Evolutionary conservation across 225 moss, liverwort and hornwort species (phyloP), one percentile per base, ranked within the genome.

Genomic region (Neckera pumila): DNA sequence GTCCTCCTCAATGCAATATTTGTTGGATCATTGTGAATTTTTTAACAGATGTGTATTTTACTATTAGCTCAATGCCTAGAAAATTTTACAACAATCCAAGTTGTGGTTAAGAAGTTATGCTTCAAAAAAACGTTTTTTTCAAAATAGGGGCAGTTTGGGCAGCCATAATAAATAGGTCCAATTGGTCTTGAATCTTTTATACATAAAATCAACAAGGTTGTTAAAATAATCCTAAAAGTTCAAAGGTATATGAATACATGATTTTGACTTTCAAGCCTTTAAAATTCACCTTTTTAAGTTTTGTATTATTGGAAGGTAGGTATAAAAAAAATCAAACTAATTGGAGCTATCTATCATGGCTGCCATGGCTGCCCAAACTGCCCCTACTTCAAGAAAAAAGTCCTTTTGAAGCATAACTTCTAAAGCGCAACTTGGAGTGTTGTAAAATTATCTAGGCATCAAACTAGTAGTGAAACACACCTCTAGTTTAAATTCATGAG

Each of bases 131-230:
- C 12, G 4, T 9, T 11, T n/a, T 11, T 11, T 67, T 36, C 0
- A 0, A 36, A 36, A 6, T 5, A 11, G 2, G 8, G 65, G 1
- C 3, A 65, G 1, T 5, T 65, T 2, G 0, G 3, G 6, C 5
- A 19, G 4, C 5, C 5, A 34, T 34, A 2, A 16, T 8, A 64
- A 5, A 20, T 36, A 36, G 20, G 36, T 20, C 3, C 11, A 36
- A 20, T 66, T 66, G 6, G 3, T 11, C 2, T 66, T 0, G 7
- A 36, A 6, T 2, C 0, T 10, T 65, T 66, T 21, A n/a, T n/a
- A 9, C n/a, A 66, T 19, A 31, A 3, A 4, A 1, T 66, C 21
- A 20, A 66, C 11, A 66, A 66, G 20, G 3, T 34, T 66, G 9
- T 8, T 64, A 33, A n/a, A 2, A 66, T 66, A 36, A 21, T 66